Percentiles rank a stretch among this genome's conserved stretches.
Conservation (phyloP, 2,329 filamentous ascomycete genomes). For the Fusarium newnesense region DNA sequence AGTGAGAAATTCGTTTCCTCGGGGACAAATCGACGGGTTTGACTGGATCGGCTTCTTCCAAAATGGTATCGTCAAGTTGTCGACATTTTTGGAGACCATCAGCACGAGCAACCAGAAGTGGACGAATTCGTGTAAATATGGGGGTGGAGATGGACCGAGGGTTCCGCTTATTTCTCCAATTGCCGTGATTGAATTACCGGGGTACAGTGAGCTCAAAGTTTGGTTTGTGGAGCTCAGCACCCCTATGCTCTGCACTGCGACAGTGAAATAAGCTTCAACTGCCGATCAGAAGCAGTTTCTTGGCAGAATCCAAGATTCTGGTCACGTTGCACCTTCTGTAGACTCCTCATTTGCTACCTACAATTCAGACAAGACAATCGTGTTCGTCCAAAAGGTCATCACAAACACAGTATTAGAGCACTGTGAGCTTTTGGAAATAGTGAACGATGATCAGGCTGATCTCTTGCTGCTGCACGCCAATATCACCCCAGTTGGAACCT, state of each 20-base stretch:
- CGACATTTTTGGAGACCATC: constrained; percentile 4
- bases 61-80: constrained; percentile 8
- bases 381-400: neutral
- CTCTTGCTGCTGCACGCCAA: constrained; percentile 7
- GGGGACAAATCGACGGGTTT: neutral
- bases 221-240: neutral
- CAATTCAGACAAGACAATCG: neutral
- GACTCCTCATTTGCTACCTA: neutral
- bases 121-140: constrained; percentile 24
- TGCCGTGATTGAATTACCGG: constrained; percentile 28
- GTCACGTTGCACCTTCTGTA: neutral
- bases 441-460: constrained; percentile 23
- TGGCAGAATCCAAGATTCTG: neutral
- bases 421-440: constrained; percentile 6
- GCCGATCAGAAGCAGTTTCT: constrained; percentile 12
- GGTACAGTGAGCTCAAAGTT: constrained; percentile 8
- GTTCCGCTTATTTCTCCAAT: constrained; percentile 28
- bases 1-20: neutral
- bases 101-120: constrained; percentile 8
- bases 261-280: neutral
- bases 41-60: constrained; percentile 12
- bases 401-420: constrained; percentile 8
- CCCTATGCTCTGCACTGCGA: neutral
- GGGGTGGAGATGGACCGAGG: constrained; percentile 24
- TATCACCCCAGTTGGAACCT: constrained; percentile 5